Evolutionary conservation across 345 rosid genomes (phyloP).

Genomic region (Heritiera fomes): DNA sequence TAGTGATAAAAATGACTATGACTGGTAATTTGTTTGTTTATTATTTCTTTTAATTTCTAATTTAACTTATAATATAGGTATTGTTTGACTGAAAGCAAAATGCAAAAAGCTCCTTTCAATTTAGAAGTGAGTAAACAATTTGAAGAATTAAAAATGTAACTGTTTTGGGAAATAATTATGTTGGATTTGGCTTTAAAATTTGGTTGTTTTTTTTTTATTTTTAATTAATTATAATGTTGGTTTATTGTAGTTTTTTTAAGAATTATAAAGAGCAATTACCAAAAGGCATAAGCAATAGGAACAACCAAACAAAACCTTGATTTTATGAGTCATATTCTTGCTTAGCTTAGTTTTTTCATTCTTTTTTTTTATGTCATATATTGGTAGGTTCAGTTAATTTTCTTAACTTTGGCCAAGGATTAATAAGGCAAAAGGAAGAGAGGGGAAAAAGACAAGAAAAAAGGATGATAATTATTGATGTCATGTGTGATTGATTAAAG

Average conservation of each 20-base stretch:
- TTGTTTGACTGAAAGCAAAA: slow-evolving; percentile 6
- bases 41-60: background rate
- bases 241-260: background rate
- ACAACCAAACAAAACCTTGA: background rate
- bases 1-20: slow-evolving; percentile 87
- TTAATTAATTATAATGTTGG: background rate
- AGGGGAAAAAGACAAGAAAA: background rate
- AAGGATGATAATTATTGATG: slow-evolving; percentile 16
- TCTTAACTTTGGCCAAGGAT: background rate
- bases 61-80: background rate
- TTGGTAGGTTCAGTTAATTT: background rate
- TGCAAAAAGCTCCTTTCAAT: background rate
- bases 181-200: background rate
- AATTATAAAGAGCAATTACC: background rate
- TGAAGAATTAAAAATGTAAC: background rate
- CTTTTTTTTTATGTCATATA: too few relatives aligned
- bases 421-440: background rate
- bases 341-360: background rate
- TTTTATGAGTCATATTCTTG: slow-evolving; percentile 6
- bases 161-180: background rate
- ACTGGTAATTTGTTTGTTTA: slow-evolving; percentile 58
- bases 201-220: background rate
- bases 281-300: background rate
- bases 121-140: background rate
- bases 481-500: slow-evolving; percentile 10